A percentile compares a stretch with the other conserved stretches of the same genome.
Conservation (phyloP, 805 yeast genomes). For the Cyberlindnera nakhonratchasimensis region DNA sequence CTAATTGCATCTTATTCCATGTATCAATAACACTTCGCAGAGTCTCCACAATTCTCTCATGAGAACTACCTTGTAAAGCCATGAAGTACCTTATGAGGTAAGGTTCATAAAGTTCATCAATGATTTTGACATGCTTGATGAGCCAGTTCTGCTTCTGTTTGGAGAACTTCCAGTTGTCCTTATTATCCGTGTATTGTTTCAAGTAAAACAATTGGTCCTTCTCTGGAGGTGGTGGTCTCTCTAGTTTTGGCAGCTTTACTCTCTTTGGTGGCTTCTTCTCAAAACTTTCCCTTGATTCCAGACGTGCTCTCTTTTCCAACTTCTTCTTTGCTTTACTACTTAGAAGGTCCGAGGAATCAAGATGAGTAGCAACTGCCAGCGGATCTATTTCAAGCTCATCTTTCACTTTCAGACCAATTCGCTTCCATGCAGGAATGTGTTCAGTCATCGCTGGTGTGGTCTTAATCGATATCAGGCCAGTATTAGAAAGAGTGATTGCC, state of each 20-base stretch:
- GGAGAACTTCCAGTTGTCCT: constrained; percentile 73
- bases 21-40: constrained; percentile 42
- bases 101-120: constrained; percentile 50
- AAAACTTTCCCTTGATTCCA: constrained; percentile 11
- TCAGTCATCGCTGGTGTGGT: constrained; percentile 18
- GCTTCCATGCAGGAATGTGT: constrained; percentile 79
- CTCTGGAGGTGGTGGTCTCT: constrained; percentile 70
- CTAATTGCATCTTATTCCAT: constrained; percentile 48
- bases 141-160: constrained; percentile 89
- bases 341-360: constrained; percentile 41
- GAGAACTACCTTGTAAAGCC: constrained; percentile 69
- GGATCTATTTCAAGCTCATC: constrained; percentile 44
- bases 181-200: constrained; percentile 52
- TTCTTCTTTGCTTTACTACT: constrained; percentile 42
- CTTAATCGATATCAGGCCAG: neutral
- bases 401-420: constrained; percentile 64
- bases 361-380: constrained; percentile 40
- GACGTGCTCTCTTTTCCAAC: constrained; percentile 26
- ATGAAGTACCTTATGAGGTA: constrained; percentile 50
- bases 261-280: constrained; percentile 64
- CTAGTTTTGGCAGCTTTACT: constrained; percentile 61
- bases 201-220: constrained; percentile 70
- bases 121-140: constrained; percentile 52
- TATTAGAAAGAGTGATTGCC: too few species aligned
- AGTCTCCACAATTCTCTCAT: constrained; percentile 50